Evolutionary conservation across 192 early-diverging fungal genomes (phyloP).

Genomic region (Coemansia sp.): DNA sequence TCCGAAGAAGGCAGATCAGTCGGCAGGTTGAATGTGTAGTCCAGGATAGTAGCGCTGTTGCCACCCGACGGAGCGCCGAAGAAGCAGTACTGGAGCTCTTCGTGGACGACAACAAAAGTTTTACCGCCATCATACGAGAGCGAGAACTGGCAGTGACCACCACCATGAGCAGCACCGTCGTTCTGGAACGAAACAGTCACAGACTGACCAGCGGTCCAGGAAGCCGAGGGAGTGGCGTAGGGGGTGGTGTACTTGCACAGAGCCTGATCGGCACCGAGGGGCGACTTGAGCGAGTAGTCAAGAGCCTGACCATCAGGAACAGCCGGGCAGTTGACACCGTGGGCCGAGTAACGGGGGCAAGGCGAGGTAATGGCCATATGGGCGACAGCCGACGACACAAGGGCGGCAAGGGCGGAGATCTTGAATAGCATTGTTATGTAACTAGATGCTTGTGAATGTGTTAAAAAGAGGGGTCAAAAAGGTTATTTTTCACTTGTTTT

Average conservation of each 20-base stretch:
- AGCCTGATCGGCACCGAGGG: slow-evolving; percentile 23
- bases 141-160: slow-evolving; percentile 62
- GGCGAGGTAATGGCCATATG: slow-evolving; percentile 47
- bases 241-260: slow-evolving; percentile 46
- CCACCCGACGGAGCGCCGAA: slow-evolving; percentile 6
- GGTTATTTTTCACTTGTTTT: neutral
- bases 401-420: slow-evolving; percentile 18
- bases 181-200: slow-evolving; percentile 42
- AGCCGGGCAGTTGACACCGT: slow-evolving; percentile 17
- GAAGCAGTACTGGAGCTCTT: slow-evolving; percentile 53
- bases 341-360: slow-evolving; percentile 36
- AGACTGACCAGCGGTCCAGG: slow-evolving; percentile 51
- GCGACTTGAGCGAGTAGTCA: slow-evolving; percentile 50
- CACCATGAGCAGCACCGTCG: slow-evolving; percentile 48
- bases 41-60: slow-evolving; percentile 16
- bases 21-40: slow-evolving; percentile 46
- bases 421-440: slow-evolving; percentile 17
- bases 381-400: slow-evolving; percentile 40
- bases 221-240: slow-evolving; percentile 21
- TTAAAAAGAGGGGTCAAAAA: neutral
- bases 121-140: slow-evolving; percentile 58
- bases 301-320: slow-evolving; percentile 30
- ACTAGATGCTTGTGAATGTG: neutral
- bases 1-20: slow-evolving; percentile 27
- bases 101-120: slow-evolving; percentile 54